phyloP scores from a whole-genome alignment of 2,329 filamentous ascomycete genomes.

The Clonostachys rhizophaga region DNA sequence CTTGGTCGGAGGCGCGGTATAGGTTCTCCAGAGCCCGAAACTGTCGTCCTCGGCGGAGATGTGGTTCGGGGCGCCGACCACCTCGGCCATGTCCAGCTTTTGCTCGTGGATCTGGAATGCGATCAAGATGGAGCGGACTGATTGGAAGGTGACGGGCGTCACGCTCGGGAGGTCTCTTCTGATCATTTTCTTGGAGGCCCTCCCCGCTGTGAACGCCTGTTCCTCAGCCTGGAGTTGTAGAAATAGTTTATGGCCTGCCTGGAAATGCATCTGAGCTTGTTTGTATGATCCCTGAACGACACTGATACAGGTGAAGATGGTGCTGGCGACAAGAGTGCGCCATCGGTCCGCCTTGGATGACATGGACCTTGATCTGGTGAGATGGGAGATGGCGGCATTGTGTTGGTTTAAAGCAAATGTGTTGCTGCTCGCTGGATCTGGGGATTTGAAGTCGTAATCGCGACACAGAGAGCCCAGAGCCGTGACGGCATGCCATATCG shows the following conservation, averaged over 20 bases:
- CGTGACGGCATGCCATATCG: constrained; percentile 10
- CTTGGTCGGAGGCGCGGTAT: too few species aligned
- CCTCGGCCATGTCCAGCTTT: too few species aligned
- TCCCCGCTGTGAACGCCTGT: too few species aligned
- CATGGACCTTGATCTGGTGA: neutral
- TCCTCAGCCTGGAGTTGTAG: too few species aligned
- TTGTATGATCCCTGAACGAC: constrained; percentile 7
- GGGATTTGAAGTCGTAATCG: constrained; percentile 1
- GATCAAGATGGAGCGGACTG: too few species aligned
- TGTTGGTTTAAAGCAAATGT: constrained; percentile 7
- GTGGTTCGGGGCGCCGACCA: too few species aligned
- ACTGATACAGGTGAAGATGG: constrained; percentile 11
- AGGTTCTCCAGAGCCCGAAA: too few species aligned
- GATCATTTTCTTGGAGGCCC: too few species aligned
- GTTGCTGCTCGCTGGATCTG: neutral
- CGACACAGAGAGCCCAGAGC: constrained; percentile 9
- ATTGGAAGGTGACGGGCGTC: too few species aligned
- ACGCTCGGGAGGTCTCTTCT: too few species aligned
- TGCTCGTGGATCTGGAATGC: too few species aligned
- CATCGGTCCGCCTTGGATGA: constrained; percentile 1
- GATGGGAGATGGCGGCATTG: constrained; percentile 8
- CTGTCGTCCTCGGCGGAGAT: too few species aligned
- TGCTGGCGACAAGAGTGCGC: constrained; percentile 8
- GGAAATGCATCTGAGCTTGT: constrained; percentile 6
- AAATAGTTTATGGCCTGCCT: constrained; percentile 3